Evolutionary conservation across 306 rosid genomes (phyloP), one percentile per base, ranked within the genome.

Genomic region (Cicer cuneatum): DNA sequence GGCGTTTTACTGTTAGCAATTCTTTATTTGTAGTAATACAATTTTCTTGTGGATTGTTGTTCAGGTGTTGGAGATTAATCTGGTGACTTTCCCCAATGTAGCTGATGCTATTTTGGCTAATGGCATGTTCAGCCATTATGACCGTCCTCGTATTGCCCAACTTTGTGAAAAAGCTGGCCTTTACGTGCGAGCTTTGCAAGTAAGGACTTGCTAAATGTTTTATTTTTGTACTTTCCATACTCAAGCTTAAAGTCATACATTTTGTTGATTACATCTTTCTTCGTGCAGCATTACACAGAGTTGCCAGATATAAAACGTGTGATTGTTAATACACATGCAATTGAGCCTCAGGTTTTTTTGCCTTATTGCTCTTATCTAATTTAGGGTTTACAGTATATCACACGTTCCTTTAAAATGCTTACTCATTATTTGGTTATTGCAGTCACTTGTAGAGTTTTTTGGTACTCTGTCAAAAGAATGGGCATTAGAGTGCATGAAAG

Each of bases 401-500:
- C 39, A 5, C 7, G 52, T 19, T 13, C 48, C 72, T 47, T 48
- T 18, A 2, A 9, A 56, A 66, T 72, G 66, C 42, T 75, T 78
- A 29, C 77, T 92, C 65, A 80, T 59, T 39, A 8, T 77, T 63
- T 56, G 52, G 67, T 85, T 69, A 53, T 81, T 85, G 38, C 82
- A 95, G 97, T 84, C 97, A 51, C 99, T 95, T 58, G 99, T 95
- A 21, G 99, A 92, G 81, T 95, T 95, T 81, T 92, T 95, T 13
- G 99, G 99, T 14, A 95, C 99, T 54, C 85, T 95, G 52, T 95
- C 99, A 13, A 80, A 66, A 42, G 99, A 95, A 78, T 95, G 99
- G 99, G 99, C 93, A 24, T 86, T 95, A 86, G 99, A 95, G 87
- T 95, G 99, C 66, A 95, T 95, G 99, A 95, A 95, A 85, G 99